Evolutionary conservation across 352 stramenopile genomes (phyloP), one percentile per base, ranked within the genome.

Genomic region (Halophytophthora batemanensis): DNA sequence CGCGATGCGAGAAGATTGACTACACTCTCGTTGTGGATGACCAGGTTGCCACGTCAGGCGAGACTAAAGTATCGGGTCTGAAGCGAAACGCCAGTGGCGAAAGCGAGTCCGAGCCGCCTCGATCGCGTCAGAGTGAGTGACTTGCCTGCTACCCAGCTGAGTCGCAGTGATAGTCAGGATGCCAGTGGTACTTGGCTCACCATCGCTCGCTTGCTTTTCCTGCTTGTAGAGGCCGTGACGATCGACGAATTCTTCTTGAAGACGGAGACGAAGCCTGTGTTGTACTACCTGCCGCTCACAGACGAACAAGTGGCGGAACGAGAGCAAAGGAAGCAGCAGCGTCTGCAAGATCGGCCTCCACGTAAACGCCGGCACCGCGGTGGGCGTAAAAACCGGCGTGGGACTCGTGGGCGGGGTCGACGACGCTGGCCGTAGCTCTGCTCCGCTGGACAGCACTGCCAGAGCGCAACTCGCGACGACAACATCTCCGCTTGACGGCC

Each of bases 161-260:
- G 25, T 10, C 35, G 17, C 12, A 19, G 10, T 7, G 8, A 14
- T 14, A 17, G 12, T 21, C 35, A 15, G 14, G 13, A 8, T 14
- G 14, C 35, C 35, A 8, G 17, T 17, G 13, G 10, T 19, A 40
- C n/a, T 1, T 25, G 29, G 7, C 41, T 43, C 18, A 8, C 29
- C 3, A 31, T 31, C 25, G 25, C 25, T 31, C 8, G 25, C 8
- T 4, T 31, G 25, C 25, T 31, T 31, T 4, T n/a, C n/a, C n/a
- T 31, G 8, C 25, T 10, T 31, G 18, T n/a, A 53, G 41, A 44
- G 61, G 59, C 64, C 41, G 63, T 66, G 42, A 76, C 78, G 14
- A 77, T 91, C 51, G 76, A 91, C 45, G 76, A 87, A 17, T 79
- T 88, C 34, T 91, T 93, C 54, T 57, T 74, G 23, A 90, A 89